Base-by-base conservation (phyloP, 2,329 filamentous ascomycete genomes). In the Hypoxylon sp. region DNA sequence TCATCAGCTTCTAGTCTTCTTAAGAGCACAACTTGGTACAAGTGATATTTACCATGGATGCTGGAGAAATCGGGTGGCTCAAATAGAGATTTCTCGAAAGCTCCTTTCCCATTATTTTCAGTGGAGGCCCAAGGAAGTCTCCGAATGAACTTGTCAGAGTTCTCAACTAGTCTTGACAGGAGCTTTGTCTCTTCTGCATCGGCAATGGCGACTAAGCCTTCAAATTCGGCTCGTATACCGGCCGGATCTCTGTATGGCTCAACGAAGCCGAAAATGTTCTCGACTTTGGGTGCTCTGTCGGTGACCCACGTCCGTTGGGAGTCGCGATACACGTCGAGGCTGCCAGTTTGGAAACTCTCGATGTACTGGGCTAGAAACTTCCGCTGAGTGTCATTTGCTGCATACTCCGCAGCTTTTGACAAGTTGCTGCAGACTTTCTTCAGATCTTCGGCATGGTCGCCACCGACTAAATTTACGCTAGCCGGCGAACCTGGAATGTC, bases 11-110 rank as follows among this genome's bases (percentile, higher is more conserved):
- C 50, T 11, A 14, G n/a, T 12, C 6, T 40, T 28, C 14, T 18
- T 2, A 28, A 12, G 14, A 20, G 16, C 1, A 30, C 14, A n/a
- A 4, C 33, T 38, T 7, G 28, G 28, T 51, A 18, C 12, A 12
- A 4, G 28, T 33, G 36, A 20, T 20, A 87, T 68, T 87, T 74
- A 64, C 91, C 84, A 71, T 93, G 90, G 3, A 93, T 81, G 11
- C 86, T 90, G 0, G 90, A 90, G 75, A 93, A 93, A 74, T 93
- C 90, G 0, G 91, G 91, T 36, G 87, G 86, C 11, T 91, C 80
- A 74, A 93, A 93, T 54, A 87, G 85, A 72, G 88, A 86, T 73
- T 92, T 92, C 76, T 93, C 91, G 73, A 93, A 93, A 0, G 86
- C 85, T 7, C 80, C 80, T 61, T 79, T 82, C 0, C 77, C 76